phyloP scores from a whole-genome alignment of 371 early-diverging fungal species.

The Thermomucor indicae-seudaticae region DNA sequence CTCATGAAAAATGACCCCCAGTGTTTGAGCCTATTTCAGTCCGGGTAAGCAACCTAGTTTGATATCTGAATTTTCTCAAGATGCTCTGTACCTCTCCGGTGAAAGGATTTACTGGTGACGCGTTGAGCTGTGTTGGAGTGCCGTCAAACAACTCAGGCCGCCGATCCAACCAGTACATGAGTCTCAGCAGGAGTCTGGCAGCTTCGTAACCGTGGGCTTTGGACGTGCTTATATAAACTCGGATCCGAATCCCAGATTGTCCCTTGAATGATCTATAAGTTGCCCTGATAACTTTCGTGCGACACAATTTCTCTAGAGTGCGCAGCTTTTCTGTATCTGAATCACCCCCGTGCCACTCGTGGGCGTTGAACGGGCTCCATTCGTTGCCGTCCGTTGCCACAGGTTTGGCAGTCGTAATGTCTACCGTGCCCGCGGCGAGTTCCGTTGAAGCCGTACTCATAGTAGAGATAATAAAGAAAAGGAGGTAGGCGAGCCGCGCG shows the following conservation, averaged over 20 bases:
- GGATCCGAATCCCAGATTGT: neutral
- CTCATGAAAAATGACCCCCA: constrained; percentile 37
- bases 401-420: neutral
- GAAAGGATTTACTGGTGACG: neutral
- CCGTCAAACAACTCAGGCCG: neutral
- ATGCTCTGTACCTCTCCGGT: neutral
- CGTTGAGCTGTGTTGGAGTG: neutral
- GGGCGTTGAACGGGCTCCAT: neutral
- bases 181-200: no score
- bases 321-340: neutral
- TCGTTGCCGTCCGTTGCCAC: neutral
- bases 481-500: no score
- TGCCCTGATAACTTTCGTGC: neutral
- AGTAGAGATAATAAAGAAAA: no score
- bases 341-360: neutral
- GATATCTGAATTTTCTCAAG: neutral
- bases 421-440: neutral
- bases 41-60: neutral
- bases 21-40: neutral
- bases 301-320: neutral
- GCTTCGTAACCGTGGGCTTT: constrained; percentile 1
- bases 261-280: neutral
- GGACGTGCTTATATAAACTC: neutral
- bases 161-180: neutral
- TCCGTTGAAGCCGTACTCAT: no score